Evolutionary conservation across 768 basidiomycete genomes (phyloP).

Genomic region (Pulveroboletus sp.): DNA sequence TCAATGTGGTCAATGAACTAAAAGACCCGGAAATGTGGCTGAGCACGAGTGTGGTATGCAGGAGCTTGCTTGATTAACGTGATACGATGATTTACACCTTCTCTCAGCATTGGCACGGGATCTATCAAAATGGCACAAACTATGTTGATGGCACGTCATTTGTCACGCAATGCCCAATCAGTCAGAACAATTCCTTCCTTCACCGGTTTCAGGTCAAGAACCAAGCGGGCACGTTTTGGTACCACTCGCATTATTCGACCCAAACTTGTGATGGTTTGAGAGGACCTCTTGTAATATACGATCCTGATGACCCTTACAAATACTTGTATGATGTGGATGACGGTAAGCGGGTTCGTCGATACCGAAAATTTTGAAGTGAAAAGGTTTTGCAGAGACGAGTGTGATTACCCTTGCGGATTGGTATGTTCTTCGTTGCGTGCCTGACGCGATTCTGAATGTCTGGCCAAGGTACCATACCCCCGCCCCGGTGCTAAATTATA

Average conservation of each 20-base stretch:
- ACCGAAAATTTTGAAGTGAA: neutral
- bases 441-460: neutral
- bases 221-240: slow-evolving; percentile 33
- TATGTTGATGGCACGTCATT: slow-evolving; percentile 44
- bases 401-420: slow-evolving; percentile 27
- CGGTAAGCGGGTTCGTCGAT: slow-evolving; percentile 22
- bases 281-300: slow-evolving; percentile 41
- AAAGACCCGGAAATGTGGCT: slow-evolving; percentile 47
- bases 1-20: slow-evolving; percentile 47
- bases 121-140: slow-evolving; percentile 43
- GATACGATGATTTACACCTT: neutral
- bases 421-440: slow-evolving; percentile 4
- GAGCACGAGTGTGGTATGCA: slow-evolving; percentile 43
- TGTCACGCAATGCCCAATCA: slow-evolving; percentile 35
- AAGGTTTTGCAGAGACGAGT: slow-evolving; percentile 16
- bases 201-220: slow-evolving; percentile 16
- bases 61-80: neutral
- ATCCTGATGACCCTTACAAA: slow-evolving; percentile 37
- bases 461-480: slow-evolving; percentile 20
- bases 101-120: slow-evolving; percentile 54
- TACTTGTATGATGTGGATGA: slow-evolving; percentile 45
- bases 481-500: slow-evolving; percentile 16
- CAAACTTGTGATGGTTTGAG: slow-evolving; percentile 39
- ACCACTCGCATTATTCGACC: slow-evolving; percentile 39
- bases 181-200: slow-evolving; percentile 22